A percentile compares a stretch with the other conserved stretches of the same genome.
Conservation (phyloP, 2,329 filamentous ascomycete genomes). For the Penicillium sp. region DNA sequence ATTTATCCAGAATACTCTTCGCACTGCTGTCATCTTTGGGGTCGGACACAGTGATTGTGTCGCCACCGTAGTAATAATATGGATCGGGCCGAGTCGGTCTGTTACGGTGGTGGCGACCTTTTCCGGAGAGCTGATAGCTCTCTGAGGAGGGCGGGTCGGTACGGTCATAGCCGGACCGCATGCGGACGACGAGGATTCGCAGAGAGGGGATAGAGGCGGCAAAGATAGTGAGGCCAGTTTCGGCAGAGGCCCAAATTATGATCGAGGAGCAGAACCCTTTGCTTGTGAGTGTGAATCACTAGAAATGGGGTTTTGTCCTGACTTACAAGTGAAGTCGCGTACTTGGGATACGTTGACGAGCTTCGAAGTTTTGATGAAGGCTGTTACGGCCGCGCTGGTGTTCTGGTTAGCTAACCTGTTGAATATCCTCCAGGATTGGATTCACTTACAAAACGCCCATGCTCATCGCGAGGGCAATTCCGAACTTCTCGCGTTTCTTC, state of each 20-base stretch:
- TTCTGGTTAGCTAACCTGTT: background rate
- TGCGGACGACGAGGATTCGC: constrained; percentile 24
- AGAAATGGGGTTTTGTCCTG: background rate
- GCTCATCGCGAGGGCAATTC: constrained; percentile 27
- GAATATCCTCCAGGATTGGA: background rate
- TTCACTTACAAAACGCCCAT: constrained; percentile 26
- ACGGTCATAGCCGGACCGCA: constrained; percentile 3
- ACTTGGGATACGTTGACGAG: constrained; percentile 23
- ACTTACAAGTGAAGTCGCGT: constrained; percentile 21
- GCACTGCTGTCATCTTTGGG: constrained; percentile 5
- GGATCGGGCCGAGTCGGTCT: background rate
- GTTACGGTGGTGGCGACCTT: background rate
- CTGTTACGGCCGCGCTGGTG: constrained; percentile 20
- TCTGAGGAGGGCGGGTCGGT: background rate
- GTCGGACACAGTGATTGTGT: background rate
- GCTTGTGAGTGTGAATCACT: background rate
- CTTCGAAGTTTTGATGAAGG: constrained; percentile 26
- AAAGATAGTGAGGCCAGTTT: constrained; percentile 30
- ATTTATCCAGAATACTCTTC: constrained; percentile 2
- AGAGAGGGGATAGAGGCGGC: constrained; percentile 29
- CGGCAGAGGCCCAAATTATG: constrained; percentile 28
- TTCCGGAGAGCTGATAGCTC: background rate
- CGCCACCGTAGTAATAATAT: constrained; percentile 1
- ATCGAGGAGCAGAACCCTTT: constrained; percentile 9
- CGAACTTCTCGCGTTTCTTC: constrained; percentile 27